phyloP scores from a whole-genome alignment of 306 rosid genomes.

The Hylodesmum podocarpum region DNA sequence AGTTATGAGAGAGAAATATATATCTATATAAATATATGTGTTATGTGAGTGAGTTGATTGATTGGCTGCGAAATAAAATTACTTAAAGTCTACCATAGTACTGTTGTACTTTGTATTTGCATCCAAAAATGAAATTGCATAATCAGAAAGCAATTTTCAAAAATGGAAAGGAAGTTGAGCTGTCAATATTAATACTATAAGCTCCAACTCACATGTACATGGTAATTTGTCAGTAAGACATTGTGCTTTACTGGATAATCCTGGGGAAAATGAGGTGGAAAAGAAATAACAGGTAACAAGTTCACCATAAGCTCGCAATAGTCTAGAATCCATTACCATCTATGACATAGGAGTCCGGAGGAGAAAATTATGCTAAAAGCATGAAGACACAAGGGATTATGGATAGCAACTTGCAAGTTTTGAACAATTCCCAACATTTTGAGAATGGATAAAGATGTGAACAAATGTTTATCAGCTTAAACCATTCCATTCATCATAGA shows the following conservation, averaged over 20 bases:
- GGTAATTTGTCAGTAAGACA: background rate
- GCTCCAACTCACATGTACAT: background rate
- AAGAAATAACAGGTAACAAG: background rate
- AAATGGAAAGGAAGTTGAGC: background rate
- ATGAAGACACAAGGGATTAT: background rate
- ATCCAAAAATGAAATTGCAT: background rate
- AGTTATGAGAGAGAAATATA: too few species aligned
- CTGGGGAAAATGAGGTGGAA: background rate
- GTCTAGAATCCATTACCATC: background rate
- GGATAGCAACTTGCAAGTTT: background rate
- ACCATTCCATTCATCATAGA: constrained; percentile 84
- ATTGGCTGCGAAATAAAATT: too few species aligned
- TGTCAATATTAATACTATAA: background rate
- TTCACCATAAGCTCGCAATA: background rate
- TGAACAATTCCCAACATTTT: constrained; percentile 3
- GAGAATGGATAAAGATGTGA: background rate
- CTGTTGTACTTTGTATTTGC: background rate
- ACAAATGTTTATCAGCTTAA: constrained; percentile 40
- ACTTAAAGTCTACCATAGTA: too few species aligned
- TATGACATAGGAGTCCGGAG: background rate
- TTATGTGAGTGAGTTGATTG: too few species aligned
- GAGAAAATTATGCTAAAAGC: background rate
- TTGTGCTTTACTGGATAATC: background rate
- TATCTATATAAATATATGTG: too few species aligned
- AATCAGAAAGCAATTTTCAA: background rate